Evolutionary conservation across 129 eudicot genomes (phyloP).

Genomic region (Logfia minima): DNA sequence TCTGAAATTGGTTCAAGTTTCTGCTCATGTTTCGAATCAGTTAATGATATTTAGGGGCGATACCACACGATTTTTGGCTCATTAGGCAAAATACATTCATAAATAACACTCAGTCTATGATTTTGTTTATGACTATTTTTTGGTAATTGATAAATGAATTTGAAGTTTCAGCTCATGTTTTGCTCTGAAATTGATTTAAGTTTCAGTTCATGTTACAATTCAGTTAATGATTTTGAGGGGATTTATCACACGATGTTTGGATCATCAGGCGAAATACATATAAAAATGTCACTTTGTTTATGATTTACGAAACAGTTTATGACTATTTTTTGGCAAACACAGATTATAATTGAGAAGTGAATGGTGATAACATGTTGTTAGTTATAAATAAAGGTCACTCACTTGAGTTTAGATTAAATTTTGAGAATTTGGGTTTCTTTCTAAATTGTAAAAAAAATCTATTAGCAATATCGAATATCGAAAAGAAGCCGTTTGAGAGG

Average conservation of each 20-base stretch:
- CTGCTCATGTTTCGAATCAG: not conserved
- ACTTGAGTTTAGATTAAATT: not conserved
- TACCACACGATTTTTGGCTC: too few species aligned
- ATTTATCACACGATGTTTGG: not conserved
- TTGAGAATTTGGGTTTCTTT: not conserved
- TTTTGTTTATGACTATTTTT: not conserved
- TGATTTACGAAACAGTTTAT: not conserved
- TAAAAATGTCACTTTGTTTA: not conserved
- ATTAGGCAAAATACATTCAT: constrained; percentile 6
- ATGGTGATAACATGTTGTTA: not conserved
- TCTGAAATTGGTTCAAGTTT: not conserved
- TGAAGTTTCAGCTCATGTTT: not conserved
- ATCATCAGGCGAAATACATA: not conserved
- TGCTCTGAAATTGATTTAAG: constrained; percentile 1
- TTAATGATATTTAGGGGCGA: too few species aligned
- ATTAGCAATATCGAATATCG: not conserved
- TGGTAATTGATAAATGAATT: constrained; percentile 1
- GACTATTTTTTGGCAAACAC: not conserved
- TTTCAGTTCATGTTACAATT: not conserved
- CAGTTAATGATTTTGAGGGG: not conserved
- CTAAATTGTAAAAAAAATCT: not conserved
- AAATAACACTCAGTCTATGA: not conserved
- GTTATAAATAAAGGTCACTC: not conserved
- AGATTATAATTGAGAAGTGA: not conserved
- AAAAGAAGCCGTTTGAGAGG: not conserved